Percentiles rank a stretch among this genome's conserved stretches.
Conservation (phyloP, 208 protist species). For the Wallacemonas sp. region DNA sequence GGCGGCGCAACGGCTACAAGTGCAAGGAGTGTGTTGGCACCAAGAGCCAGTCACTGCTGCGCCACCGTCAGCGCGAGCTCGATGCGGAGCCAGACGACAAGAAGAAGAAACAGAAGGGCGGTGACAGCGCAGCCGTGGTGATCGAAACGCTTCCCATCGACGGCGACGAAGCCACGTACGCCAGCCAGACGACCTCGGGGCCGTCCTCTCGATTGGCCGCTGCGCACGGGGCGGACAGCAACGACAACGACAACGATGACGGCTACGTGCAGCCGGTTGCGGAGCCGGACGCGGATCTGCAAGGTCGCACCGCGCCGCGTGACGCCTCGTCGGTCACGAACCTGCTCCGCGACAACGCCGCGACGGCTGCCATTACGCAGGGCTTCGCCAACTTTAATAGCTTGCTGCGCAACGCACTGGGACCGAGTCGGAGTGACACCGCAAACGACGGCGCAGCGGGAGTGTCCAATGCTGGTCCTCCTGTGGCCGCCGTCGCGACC, state of each 20-base stretch:
- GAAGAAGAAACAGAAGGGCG: neutral
- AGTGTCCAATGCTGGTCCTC: neutral
- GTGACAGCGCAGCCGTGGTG: slow-evolving; percentile 20
- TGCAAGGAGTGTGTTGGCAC: slow-evolving; percentile 76
- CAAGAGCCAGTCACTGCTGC: slow-evolving; percentile 73
- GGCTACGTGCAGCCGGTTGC: slow-evolving; percentile 38
- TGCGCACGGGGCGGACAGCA: neutral
- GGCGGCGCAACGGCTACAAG: slow-evolving; percentile 76
- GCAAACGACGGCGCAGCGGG: neutral
- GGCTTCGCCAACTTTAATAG: slow-evolving; percentile 38
- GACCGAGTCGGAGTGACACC: neutral
- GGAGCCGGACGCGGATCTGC: slow-evolving; percentile 26
- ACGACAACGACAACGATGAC: slow-evolving; percentile 15
- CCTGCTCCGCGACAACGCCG: slow-evolving; percentile 15
- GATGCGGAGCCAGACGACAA: slow-evolving; percentile 5
- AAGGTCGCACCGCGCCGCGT: slow-evolving; percentile 16
- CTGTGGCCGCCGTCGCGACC: neutral
- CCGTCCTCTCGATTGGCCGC: no score
- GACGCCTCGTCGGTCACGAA: neutral
- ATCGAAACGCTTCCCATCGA: slow-evolving; percentile 23
- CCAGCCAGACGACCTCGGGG: no score
- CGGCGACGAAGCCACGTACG: neutral
- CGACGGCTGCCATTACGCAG: slow-evolving; percentile 28
- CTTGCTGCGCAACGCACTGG: slow-evolving; percentile 24
- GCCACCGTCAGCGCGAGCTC: slow-evolving; percentile 46